phyloP scores from a whole-genome alignment of 306 rosid genomes.

The Arachis stenosperma region DNA sequence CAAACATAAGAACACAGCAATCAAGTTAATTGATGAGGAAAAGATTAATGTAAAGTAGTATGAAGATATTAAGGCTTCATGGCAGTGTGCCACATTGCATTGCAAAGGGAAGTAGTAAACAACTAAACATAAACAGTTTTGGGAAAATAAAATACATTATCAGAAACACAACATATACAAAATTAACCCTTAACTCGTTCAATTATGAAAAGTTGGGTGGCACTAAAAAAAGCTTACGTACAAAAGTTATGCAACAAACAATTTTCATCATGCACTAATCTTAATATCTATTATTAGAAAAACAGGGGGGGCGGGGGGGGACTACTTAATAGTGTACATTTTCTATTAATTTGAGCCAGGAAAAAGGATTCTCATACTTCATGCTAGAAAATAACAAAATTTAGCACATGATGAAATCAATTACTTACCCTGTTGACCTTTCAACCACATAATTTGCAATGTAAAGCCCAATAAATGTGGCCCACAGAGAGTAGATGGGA shows the following conservation, averaged over 20 bases:
- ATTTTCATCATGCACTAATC: no score
- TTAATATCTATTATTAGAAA: no score
- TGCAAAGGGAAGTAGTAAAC: no score
- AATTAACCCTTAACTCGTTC: background rate
- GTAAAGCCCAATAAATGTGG: slow-evolving; percentile 95
- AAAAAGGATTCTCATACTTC: slow-evolving; percentile 19
- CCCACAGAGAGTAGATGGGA: slow-evolving; percentile 97
- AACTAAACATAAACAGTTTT: no score
- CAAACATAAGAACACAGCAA: slow-evolving; percentile 32
- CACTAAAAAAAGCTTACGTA: background rate
- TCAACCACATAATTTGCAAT: slow-evolving; percentile 96
- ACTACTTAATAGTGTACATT: no score
- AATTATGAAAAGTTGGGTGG: background rate
- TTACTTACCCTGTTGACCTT: slow-evolving; percentile 94
- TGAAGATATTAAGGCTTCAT: slow-evolving; percentile 25
- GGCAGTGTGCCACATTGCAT: slow-evolving; percentile 1
- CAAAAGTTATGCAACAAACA: no score
- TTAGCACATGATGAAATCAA: slow-evolving; percentile 34
- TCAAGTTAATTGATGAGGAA: slow-evolving; percentile 25
- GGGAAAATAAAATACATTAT: background rate
- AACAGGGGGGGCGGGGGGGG: no score
- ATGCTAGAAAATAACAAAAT: slow-evolving; percentile 20
- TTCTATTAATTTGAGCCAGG: slow-evolving; percentile 2
- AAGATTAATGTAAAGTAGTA: slow-evolving; percentile 12
- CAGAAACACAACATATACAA: background rate